Percentiles rank a stretch among this genome's conserved stretches.
phyloP scores from a whole-genome alignment of 805 yeast genomes.

The Kluyveromyces lactis region DNA sequence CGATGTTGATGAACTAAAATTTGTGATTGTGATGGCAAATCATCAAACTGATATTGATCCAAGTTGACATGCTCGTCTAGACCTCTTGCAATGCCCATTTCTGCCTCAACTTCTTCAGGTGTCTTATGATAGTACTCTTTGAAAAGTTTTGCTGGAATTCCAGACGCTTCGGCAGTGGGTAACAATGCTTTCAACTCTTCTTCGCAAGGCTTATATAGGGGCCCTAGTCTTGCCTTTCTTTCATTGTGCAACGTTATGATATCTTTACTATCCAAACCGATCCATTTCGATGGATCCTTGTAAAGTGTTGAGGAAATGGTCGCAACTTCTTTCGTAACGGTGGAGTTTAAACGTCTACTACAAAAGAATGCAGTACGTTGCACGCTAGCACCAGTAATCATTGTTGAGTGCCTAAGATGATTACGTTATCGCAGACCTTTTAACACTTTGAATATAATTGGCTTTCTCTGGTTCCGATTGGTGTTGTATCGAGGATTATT shows the following conservation, averaged over 20 bases:
- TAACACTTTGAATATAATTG: no score
- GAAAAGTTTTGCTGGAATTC: constrained; percentile 30
- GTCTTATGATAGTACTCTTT: constrained; percentile 34
- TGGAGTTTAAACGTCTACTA: background rate
- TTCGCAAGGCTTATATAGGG: constrained; percentile 38
- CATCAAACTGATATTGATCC: constrained; percentile 49
- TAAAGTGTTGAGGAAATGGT: constrained; percentile 28
- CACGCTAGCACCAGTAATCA: no score
- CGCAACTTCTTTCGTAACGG: background rate
- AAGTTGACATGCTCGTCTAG: constrained; percentile 33
- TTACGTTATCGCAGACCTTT: no score
- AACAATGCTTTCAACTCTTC: constrained; percentile 52
- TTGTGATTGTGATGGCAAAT: constrained; percentile 62
- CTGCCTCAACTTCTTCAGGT: constrained; percentile 34
- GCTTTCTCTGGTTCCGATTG: no score
- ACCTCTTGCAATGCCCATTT: constrained; percentile 28
- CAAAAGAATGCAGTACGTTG: background rate
- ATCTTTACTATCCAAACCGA: constrained; percentile 54
- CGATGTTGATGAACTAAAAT: constrained; percentile 64
- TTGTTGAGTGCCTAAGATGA: no score
- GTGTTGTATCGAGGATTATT: no score
- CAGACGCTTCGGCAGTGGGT: constrained; percentile 37
- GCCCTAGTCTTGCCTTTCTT: constrained; percentile 48
- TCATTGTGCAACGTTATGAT: constrained; percentile 53
- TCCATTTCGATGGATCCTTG: constrained; percentile 63